Conservation (phyloP, 176 grass and related monocot species). For the Pontederia paniculata region DNA sequence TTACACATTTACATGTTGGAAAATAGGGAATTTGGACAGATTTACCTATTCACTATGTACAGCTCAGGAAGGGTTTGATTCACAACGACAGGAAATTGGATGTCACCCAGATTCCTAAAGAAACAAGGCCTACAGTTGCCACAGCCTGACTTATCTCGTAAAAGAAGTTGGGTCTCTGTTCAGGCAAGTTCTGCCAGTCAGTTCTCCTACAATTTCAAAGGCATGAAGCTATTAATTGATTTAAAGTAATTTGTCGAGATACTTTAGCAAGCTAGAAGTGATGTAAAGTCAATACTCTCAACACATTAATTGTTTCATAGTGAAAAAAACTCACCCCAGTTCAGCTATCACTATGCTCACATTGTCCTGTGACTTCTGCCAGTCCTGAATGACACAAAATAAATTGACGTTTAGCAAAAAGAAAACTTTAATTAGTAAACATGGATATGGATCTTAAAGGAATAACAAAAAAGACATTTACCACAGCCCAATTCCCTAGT, state of each 20-base stretch:
- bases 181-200: conserved; percentile 77
- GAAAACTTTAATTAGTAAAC: neutral
- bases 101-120: conserved; percentile 71
- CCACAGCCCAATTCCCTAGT: conserved; percentile 61
- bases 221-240: conserved; percentile 8
- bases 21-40: neutral
- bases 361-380: conserved; percentile 60
- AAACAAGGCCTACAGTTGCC: conserved; percentile 57
- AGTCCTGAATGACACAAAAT: conserved; percentile 36
- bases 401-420: neutral
- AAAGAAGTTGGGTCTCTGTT: conserved; percentile 48
- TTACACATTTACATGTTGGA: conserved; percentile 6
- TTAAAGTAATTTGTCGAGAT: too few species aligned
- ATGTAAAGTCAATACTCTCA: too few species aligned
- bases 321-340: conserved; percentile 48
- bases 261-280: too few species aligned
- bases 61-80: neutral
- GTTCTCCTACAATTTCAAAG: conserved; percentile 43
- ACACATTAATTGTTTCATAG: conserved; percentile 7
- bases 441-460: neutral
- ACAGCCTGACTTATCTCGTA: conserved; percentile 88
- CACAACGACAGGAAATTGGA: conserved; percentile 33
- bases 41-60: conserved; percentile 12
- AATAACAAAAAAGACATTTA: conserved; percentile 24
- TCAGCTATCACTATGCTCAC: conserved; percentile 91